Conservation (phyloP, 2,329 filamentous ascomycete genomes). For the Byssochlamys sp. region DNA sequence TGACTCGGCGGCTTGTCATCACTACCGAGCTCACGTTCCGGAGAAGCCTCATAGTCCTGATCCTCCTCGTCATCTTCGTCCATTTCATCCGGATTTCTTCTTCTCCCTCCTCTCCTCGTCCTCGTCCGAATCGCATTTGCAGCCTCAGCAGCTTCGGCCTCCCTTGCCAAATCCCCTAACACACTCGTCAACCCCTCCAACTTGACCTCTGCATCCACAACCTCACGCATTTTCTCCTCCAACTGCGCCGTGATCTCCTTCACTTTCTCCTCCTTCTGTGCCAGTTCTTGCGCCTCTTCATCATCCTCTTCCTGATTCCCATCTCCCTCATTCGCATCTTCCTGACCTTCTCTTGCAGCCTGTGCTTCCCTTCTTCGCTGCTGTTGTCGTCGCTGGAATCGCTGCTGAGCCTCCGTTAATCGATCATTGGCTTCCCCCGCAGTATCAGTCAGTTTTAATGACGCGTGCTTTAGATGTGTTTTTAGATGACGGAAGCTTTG, state of each 20-base stretch:
- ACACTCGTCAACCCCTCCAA: constrained; percentile 36
- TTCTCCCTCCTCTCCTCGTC: constrained; percentile 14
- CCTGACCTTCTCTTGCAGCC: constrained; percentile 17
- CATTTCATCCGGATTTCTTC: constrained; percentile 10
- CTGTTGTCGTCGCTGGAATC: constrained; percentile 22
- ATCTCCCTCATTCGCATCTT: constrained; percentile 15
- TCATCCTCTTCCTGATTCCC: constrained; percentile 24
- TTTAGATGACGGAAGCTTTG: constrained; percentile 38
- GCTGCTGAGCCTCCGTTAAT: constrained; percentile 30
- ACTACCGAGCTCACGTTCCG: constrained; percentile 32
- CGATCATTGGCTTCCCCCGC: constrained; percentile 50
- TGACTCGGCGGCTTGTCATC: constrained; percentile 23
- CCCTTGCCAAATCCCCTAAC: constrained; percentile 35
- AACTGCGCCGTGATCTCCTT: constrained; percentile 44
- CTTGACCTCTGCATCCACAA: constrained; percentile 48
- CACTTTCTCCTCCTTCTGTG: constrained; percentile 38
- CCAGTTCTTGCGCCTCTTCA: constrained; percentile 32
- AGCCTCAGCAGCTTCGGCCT: constrained; percentile 24
- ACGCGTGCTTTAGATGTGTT: constrained; percentile 39
- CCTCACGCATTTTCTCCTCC: constrained; percentile 48
- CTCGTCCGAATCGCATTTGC: constrained; percentile 22
- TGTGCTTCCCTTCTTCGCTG: constrained; percentile 17
- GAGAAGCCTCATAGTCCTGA: constrained; percentile 31
- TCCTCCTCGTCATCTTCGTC: constrained; percentile 26
- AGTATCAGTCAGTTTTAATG: constrained; percentile 37